Evolutionary conservation across 176 grass and related monocot species (phyloP), one percentile per base, ranked within the genome.

Genomic region (Aechmea fasciata): DNA sequence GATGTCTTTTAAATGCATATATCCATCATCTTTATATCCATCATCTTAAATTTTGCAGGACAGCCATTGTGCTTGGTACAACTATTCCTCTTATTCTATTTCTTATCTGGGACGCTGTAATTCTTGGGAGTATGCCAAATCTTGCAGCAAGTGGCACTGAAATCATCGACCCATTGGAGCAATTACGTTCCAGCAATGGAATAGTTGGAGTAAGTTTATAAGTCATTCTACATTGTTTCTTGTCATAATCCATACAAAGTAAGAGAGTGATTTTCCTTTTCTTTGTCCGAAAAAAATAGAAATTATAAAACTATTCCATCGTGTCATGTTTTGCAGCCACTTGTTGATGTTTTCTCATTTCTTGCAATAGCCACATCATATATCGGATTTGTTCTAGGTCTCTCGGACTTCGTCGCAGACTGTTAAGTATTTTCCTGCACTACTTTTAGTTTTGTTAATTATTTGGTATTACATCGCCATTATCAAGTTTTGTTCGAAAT

Each of bases 351-450:
- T 17, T 96, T 96, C 82, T 96, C 88, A 81, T 96, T 96, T 83
- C 84, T 96, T 18, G 92, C 92, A 66, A 96, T 96, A 71, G 86
- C 82, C 64, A 96, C 92, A 67, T 96, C 92, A 69, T 96, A 89
- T 69, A 96, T 89, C 65, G 92, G 92, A 73, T 96, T 96, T 73
- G 73, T 96, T 82, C 86, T 96, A 73, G 92, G 92, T 73, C 85
- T 96, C 48, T 68, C 92, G 10, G 92, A 96, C 72, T 96, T 96
- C 69, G 41, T 92, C 76, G 80, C 76, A n/a, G 92, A 96, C 72
- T 87, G 92, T 92, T 92, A 85, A 96, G 88, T 84, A 72, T 57
- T 68, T 71, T 71, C 53, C 71, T 74, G 24, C 5, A 18, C 23
- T 63, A 18, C 14, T 59, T 14, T 59, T 59, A 59, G 9, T 17